Percentiles rank a stretch among this genome's conserved stretches.
Evolutionary conservation across 2,329 filamentous ascomycete species (phyloP).

Genomic region (Fusarium anguioides): DNA sequence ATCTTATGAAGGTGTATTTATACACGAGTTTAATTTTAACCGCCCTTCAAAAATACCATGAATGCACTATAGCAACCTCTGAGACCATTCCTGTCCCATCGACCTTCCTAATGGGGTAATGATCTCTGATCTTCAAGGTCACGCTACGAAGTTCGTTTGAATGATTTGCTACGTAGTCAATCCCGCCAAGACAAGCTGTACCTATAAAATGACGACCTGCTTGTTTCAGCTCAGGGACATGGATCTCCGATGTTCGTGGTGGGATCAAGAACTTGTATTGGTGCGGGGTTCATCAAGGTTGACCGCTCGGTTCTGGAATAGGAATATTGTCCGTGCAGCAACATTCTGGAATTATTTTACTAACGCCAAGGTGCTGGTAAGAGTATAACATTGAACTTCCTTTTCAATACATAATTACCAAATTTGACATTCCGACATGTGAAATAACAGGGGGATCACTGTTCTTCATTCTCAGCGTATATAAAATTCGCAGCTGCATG

Average conservation of each 20-base stretch:
- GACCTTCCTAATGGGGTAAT: conserved; percentile 34
- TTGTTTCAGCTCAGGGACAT: conserved; percentile 14
- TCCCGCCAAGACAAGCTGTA: not conserved
- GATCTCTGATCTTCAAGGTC: conserved; percentile 24
- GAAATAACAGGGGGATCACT: conserved; percentile 1
- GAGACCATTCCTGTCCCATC: not conserved
- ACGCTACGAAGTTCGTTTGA: conserved; percentile 5
- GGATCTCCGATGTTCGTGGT: conserved; percentile 25
- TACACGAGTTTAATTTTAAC: not conserved
- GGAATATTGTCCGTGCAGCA: conserved; percentile 14
- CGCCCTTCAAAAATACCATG: not conserved
- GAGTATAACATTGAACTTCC: not conserved
- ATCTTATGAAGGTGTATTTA: conserved; percentile 20
- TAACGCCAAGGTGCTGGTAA: not conserved
- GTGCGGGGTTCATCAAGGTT: conserved; percentile 25
- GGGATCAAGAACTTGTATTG: conserved; percentile 13
- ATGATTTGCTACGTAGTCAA: conserved; percentile 23
- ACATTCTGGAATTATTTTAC: not conserved
- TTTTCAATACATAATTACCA: not conserved
- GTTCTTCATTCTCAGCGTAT: conserved; percentile 36
- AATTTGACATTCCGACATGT: not conserved
- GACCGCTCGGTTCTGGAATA: conserved; percentile 9
- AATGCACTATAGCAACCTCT: not conserved
- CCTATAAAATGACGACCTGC: conserved; percentile 1
- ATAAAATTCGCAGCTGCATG: conserved; percentile 39